Evolutionary conservation across 345 rosid species (phyloP).

Genomic region (Eucalyptus regnans): DNA sequence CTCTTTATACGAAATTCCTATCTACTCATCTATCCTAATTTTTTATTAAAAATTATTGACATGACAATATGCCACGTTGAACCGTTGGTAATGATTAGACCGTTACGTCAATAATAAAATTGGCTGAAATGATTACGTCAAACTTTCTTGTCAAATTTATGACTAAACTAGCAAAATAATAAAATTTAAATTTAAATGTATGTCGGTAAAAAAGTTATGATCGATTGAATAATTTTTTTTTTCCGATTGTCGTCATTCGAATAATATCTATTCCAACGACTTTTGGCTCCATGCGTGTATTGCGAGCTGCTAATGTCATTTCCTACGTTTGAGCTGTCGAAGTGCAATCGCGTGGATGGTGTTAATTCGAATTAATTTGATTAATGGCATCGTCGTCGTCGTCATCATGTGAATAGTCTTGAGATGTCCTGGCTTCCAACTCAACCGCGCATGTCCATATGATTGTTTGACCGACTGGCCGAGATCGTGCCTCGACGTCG

Average conservation of each 20-base stretch:
- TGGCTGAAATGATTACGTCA: accelerated
- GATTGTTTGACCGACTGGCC: neutral
- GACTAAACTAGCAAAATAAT: neutral
- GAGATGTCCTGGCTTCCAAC: neutral
- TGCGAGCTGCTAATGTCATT: neutral
- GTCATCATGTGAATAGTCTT: neutral
- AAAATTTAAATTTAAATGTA: neutral
- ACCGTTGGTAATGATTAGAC: accelerated
- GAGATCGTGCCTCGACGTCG: neutral
- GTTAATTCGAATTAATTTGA: neutral
- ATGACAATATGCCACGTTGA: accelerated
- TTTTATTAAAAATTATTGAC: accelerated
- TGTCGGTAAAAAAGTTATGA: accelerated
- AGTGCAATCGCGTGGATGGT: neutral
- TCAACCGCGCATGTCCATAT: neutral
- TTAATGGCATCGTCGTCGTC: neutral
- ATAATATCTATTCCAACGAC: neutral
- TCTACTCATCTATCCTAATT: accelerated
- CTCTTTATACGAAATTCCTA: neutral
- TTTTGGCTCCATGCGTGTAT: neutral
- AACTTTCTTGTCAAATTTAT: accelerated
- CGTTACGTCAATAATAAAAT: accelerated
- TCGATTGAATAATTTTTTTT: accelerated
- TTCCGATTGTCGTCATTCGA: neutral
- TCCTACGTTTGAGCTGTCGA: neutral